phyloP scores from a whole-genome alignment of 2,329 filamentous ascomycete genomes.

The Fulvia fulva region DNA sequence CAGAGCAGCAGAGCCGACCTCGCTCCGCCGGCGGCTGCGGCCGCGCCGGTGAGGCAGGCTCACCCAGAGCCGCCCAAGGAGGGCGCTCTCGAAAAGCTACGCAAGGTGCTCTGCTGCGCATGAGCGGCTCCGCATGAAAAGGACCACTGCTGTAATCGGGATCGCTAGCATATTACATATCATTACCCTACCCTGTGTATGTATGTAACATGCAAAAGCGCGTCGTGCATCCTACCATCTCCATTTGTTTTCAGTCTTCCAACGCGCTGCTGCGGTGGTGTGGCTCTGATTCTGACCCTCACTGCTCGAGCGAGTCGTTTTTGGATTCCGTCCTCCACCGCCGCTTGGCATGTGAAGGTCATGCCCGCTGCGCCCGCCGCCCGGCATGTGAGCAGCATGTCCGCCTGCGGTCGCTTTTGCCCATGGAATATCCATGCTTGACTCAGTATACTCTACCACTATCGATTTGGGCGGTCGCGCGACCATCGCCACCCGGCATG shows the following conservation, averaged over 20 bases:
- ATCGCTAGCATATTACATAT: neutral
- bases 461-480: too few relatives aligned
- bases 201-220: neutral
- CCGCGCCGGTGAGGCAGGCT: conserved; percentile 22
- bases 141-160: neutral
- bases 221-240: neutral
- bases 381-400: too few relatives aligned
- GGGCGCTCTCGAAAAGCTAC: conserved; percentile 83
- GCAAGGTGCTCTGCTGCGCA: conserved; percentile 91
- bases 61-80: conserved; percentile 63
- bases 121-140: conserved; percentile 22
- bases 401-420: too few relatives aligned
- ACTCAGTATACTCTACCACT: too few relatives aligned
- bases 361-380: too few relatives aligned
- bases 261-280: neutral
- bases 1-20: conserved; percentile 77
- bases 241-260: neutral
- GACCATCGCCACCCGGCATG: too few relatives aligned
- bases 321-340: too few relatives aligned
- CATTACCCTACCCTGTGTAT: neutral
- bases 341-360: too few relatives aligned
- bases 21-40: conserved; percentile 8
- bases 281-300: neutral
- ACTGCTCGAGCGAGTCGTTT: too few relatives aligned
- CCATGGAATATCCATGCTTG: too few relatives aligned